These are phyloP conservation scores for Wickerhamomyces bovis DNA, from an alignment of 805 yeast genomes.

Conservation along the genomic window DNA sequence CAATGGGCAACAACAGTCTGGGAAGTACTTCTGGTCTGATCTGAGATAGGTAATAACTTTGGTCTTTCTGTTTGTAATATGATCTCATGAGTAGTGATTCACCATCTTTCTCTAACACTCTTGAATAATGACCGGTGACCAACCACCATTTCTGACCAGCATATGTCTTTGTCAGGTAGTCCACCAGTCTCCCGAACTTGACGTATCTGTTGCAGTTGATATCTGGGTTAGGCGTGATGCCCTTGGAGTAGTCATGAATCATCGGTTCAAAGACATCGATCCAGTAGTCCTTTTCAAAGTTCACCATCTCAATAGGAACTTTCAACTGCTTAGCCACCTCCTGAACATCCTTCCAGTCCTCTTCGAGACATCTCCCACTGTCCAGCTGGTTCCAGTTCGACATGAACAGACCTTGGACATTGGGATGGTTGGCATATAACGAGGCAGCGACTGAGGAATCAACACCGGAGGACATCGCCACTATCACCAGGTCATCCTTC, in stretches of 20 bases:
- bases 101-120: conserved; percentile 36
- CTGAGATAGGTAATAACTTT: conserved; percentile 82
- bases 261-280: conserved; percentile 86
- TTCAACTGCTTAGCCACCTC: conserved; percentile 51
- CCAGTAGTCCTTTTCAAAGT: conserved; percentile 93
- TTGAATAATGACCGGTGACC: conserved; percentile 82
- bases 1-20: conserved; percentile 70
- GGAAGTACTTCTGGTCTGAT: conserved; percentile 41
- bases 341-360: conserved; percentile 84
- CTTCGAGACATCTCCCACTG: conserved; percentile 66
- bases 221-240: conserved; percentile 93
- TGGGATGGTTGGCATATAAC: conserved; percentile 46
- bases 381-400: conserved; percentile 52
- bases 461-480: conserved; percentile 97
- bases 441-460: conserved; percentile 90
- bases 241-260: conserved; percentile 64
- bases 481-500: conserved; percentile 53
- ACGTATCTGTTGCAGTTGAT: conserved; percentile 79
- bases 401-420: conserved; percentile 85
- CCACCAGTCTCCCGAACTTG: conserved; percentile 76
- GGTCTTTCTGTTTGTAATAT: conserved; percentile 64
- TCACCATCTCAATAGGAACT: conserved; percentile 70
- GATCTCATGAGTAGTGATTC: conserved; percentile 52
- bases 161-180: conserved; percentile 40
- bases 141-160: conserved; percentile 59